Base-by-base conservation (phyloP, 2,329 filamentous ascomycete genomes). In the Alternaria conjuncta region DNA sequence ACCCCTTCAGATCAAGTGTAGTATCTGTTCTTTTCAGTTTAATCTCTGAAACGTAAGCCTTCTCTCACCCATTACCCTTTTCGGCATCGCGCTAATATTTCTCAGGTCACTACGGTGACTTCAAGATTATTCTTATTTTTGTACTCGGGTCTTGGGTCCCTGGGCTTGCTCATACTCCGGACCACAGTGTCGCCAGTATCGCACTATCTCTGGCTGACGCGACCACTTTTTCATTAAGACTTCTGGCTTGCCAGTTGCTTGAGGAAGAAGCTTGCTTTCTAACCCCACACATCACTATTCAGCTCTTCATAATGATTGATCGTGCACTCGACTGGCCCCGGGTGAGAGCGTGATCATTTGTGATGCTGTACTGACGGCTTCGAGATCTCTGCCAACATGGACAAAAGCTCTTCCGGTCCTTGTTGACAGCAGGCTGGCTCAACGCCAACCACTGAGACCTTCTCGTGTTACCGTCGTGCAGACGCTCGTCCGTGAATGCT, bases 241-340 rank as follows among this genome's bases (percentile, higher is more conserved):
- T 32, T 51, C 26, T 51, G 47, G 47, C 47, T 51, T 51, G 47
- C 47, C 47, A 51, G 26, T 32, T 2, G 26, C 47, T 51, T 32
- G 47, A 51, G 26, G 47, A 32, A 32, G 47, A 32, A 32, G 47
- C n/a, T 32, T 44, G 41, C 11, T 44, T 21, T 21, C n/a, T n/a
- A n/a, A n/a, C n/a, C n/a, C n/a, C n/a, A n/a, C n/a, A n/a, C n/a
- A n/a, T 32, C 11, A 30, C 28, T 53, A 3, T 4, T n/a, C 26
- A 32, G 18, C 10, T 21, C 3, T 4, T 28, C 26, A 28, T 28
- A 5, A 87, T 75, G 97, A 97, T 67, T 91, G 25, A 28, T 3
- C 26, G 26, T 2, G 26, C 10, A 28, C 10, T 28, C 26, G 26
- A 28, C 26, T 28, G 1, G 10, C 26, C 10, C 11, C 11, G 0